Percentiles rank a stretch among this genome's conserved stretches.
Evolutionary conservation across 2,329 filamentous ascomycete species (phyloP).

Genomic region (Cadophora gregata): DNA sequence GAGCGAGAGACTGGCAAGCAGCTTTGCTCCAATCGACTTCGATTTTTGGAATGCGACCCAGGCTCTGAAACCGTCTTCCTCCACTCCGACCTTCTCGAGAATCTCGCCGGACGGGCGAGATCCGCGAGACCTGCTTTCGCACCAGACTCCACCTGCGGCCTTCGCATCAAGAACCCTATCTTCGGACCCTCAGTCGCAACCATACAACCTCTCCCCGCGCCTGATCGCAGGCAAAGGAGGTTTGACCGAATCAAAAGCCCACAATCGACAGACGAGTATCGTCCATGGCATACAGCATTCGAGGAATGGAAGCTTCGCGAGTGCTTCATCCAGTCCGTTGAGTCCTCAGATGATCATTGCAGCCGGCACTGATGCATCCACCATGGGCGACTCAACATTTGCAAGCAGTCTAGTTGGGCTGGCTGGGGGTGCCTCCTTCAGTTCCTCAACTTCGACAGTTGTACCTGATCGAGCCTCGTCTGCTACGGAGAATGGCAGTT

Average conservation of each 20-base stretch:
- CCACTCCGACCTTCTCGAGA: conserved; percentile 34
- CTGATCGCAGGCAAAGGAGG: conserved; percentile 44
- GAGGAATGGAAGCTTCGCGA: conserved; percentile 85
- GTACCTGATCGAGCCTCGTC: conserved; percentile 47
- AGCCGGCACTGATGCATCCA: conserved; percentile 53
- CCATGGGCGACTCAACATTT: conserved; percentile 42
- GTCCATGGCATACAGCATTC: conserved; percentile 95
- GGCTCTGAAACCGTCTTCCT: conserved; percentile 38
- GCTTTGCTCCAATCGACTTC: conserved; percentile 38
- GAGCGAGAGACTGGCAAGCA: conserved; percentile 38
- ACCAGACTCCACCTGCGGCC: conserved; percentile 31
- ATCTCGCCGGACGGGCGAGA: conserved; percentile 36
- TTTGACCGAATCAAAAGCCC: conserved; percentile 61
- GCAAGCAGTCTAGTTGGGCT: conserved; percentile 38
- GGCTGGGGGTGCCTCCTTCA: conserved; percentile 40
- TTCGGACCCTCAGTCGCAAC: conserved; percentile 36
- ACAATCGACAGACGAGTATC: conserved; percentile 96
- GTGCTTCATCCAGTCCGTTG: conserved; percentile 80
- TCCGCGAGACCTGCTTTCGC: conserved; percentile 28
- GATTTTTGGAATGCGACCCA: conserved; percentile 41
- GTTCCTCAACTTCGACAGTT: conserved; percentile 33
- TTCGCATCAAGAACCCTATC: conserved; percentile 28
- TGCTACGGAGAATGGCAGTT: conserved; percentile 52
- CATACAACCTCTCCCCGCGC: conserved; percentile 39
- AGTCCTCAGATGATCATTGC: conserved; percentile 86